Base-by-base conservation (phyloP, 1,284 basidiomycete genomes). In the Cryptococcus sp. region DNA sequence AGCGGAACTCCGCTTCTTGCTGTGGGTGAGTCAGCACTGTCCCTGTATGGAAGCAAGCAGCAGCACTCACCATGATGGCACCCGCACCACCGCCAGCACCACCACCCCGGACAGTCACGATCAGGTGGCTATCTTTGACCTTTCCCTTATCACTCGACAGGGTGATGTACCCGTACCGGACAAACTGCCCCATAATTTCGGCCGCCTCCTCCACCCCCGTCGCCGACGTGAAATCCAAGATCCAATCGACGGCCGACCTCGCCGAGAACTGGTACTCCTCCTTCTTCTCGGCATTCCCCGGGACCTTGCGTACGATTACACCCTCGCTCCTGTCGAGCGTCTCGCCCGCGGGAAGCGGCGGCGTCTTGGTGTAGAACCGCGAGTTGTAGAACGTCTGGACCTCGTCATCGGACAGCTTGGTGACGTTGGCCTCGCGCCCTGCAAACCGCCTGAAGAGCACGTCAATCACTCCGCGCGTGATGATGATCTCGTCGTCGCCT, bases 141-240 rank as follows among this genome's bases (percentile, higher is more conserved):
- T 89, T 91, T 4, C 78, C 77, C 56, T 77, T 77, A 67, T 83
- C 82, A 38, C 68, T 62, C 59, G 95, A 89, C 38, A 98, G 80
- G 12, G 81, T 78, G 75, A 98, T 89, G 64, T 95, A 84, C 39
- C 92, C 91, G 69, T 96, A 95, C 43, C 96, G 86, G 46, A 98
- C 93, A 70, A 98, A 98, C 71, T 98, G 96, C 1, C 93, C 96
- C 4, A 90, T 86, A 82, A 98, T 88, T 80, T 98, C 96, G 21
- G 92, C 92, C 0, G 93, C 95, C 77, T 98, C 96, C 72, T 99
- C 96, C 52, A 91, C 81, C 21, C 93, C 94, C 49, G 94, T 91
- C 45, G 95, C 90, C 0, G 95, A 97, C 0, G 95, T 94, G 66
- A 93, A 98, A 77, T 98, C 94, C 73, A 91, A 89, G 52, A 99